Evolutionary conservation across 139 green algal species (phyloP).

Genomic region (Coccomyxa sp.): DNA sequence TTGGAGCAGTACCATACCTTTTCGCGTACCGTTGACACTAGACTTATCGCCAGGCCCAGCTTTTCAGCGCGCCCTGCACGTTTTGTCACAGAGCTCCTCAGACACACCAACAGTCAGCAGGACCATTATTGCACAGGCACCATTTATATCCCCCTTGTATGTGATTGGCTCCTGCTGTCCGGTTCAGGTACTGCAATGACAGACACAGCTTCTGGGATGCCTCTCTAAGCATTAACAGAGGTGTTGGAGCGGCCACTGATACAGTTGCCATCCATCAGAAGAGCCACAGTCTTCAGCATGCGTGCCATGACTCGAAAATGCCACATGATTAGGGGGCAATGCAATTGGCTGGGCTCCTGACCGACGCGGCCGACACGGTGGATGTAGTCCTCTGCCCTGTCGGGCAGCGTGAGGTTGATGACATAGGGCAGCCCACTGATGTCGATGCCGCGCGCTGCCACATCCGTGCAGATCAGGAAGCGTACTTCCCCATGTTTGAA

Average conservation of each 20-base stretch:
- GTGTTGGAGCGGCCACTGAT: too few species aligned
- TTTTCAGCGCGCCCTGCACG: slow-evolving; percentile 50
- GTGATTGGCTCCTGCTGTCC: too few species aligned
- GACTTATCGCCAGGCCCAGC: slow-evolving; percentile 68
- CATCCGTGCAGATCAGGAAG: slow-evolving; percentile 84
- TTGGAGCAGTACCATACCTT: slow-evolving; percentile 55
- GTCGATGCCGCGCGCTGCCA: slow-evolving; percentile 83
- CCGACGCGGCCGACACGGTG: slow-evolving; percentile 72
- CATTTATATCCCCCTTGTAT: too few species aligned
- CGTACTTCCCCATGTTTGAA: slow-evolving; percentile 80
- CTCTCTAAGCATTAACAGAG: too few species aligned
- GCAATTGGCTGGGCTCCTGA: neutral
- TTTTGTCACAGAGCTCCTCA: neutral
- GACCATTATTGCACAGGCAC: neutral
- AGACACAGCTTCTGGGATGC: too few species aligned
- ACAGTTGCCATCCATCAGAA: too few species aligned
- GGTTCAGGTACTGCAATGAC: too few species aligned
- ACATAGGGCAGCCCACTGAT: slow-evolving; percentile 79
- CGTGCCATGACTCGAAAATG: too few species aligned
- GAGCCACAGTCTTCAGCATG: too few species aligned
- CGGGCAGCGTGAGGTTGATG: slow-evolving; percentile 87
- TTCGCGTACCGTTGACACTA: slow-evolving; percentile 67
- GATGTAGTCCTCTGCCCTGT: slow-evolving; percentile 79
- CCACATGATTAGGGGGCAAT: too few species aligned
- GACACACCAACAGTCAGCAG: neutral